These are phyloP conservation scores for Heritiera littoralis DNA, from an alignment of 345 rosid genomes.

Conservation along the genomic window DNA sequence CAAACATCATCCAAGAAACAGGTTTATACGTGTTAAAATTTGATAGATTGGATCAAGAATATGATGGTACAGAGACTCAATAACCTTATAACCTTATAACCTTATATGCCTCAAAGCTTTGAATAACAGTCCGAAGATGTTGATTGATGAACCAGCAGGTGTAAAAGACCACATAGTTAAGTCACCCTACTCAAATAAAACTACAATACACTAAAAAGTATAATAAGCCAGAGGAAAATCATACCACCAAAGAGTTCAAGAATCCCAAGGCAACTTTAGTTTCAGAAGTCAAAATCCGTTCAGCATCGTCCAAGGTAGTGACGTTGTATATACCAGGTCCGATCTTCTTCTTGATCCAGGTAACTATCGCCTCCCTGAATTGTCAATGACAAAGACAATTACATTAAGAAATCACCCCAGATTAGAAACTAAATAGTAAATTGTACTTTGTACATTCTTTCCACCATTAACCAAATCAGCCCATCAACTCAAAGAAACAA, in stretches of 20 bases:
- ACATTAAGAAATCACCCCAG: background rate
- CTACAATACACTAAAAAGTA: background rate
- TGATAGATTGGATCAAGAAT: background rate
- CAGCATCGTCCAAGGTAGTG: conserved; percentile 85
- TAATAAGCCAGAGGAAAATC: background rate
- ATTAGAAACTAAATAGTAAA: conserved; percentile 9
- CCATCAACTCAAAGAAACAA: background rate
- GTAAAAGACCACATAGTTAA: too few species aligned
- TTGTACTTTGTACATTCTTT: background rate
- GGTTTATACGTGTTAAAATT: background rate
- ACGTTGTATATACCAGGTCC: conserved; percentile 85
- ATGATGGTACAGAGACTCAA: background rate
- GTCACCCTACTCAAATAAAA: background rate
- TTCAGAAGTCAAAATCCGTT: conserved; percentile 73
- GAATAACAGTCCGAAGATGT: background rate
- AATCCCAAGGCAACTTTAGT: conserved; percentile 84
- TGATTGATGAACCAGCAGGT: background rate
- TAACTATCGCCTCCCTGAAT: conserved; percentile 78
- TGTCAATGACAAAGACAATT: conserved; percentile 6
- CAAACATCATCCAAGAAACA: background rate
- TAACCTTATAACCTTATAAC: background rate
- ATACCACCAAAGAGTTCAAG: conserved; percentile 85
- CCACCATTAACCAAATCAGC: background rate
- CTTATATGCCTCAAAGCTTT: background rate
- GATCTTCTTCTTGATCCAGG: conserved; percentile 95